A percentile compares a stretch with the other conserved stretches of the same genome.
Evolutionary conservation across 768 basidiomycete genomes (phyloP).

Genomic region (Mycena kentingensis): DNA sequence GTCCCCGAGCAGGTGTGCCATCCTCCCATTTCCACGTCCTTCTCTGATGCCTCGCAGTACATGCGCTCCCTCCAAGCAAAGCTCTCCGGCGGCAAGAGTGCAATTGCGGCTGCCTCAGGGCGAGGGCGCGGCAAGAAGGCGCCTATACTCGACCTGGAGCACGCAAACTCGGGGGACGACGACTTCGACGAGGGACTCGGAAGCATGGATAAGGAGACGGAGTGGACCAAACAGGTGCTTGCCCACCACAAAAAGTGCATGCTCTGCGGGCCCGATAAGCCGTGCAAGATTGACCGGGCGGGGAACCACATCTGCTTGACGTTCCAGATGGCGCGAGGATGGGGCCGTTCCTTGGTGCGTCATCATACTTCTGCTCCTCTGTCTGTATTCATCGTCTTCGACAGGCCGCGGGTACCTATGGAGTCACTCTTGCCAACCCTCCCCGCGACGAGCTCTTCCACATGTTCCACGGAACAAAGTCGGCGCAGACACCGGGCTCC

Average conservation of each 20-base stretch:
- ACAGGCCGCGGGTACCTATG: not conserved
- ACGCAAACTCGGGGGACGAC: constrained; percentile 1
- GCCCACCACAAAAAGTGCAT: not conserved
- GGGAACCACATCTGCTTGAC: not conserved
- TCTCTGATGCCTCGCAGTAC: not conserved
- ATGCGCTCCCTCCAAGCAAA: constrained; percentile 3
- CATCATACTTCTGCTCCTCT: not conserved
- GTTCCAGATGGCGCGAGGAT: not conserved
- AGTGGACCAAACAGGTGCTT: not conserved
- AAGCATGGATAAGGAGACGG: constrained; percentile 8
- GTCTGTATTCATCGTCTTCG: constrained; percentile 1
- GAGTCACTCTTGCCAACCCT: not conserved
- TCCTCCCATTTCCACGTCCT: not conserved
- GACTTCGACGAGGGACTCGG: constrained; percentile 1
- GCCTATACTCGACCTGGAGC: constrained; percentile 8
- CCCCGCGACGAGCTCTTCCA: constrained; percentile 1
- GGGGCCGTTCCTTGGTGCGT: constrained; percentile 6
- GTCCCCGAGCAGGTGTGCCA: constrained; percentile 6
- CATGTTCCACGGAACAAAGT: constrained; percentile 3
- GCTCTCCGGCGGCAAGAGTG: not conserved
- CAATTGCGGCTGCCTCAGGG: too few species aligned
- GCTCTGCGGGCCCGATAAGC: constrained; percentile 1
- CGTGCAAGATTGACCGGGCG: constrained; percentile 3
- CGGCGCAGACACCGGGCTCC: too few species aligned
- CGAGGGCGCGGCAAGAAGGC: not conserved